Conservation (phyloP, 2,329 filamentous ascomycete species). For the Phyllosticta capitalensis region DNA sequence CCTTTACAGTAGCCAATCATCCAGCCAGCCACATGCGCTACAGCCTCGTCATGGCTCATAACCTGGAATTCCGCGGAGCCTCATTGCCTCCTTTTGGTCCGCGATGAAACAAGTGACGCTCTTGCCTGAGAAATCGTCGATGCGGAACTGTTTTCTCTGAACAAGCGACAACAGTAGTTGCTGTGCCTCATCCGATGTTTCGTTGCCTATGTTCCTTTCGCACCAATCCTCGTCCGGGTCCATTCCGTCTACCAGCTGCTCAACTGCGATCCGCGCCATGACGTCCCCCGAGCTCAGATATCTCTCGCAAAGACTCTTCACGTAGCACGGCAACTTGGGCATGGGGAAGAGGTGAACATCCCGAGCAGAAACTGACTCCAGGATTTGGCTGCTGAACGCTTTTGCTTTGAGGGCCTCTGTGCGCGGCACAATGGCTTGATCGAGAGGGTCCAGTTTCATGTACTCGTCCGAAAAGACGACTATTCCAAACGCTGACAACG, state of each 20-base stretch:
- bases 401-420: no score
- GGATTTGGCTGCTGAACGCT: neutral
- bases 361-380: neutral
- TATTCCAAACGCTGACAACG: neutral
- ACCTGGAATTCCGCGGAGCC: constrained; percentile 14
- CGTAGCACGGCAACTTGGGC: neutral
- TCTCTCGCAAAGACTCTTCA: constrained; percentile 14
- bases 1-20: neutral
- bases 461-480: neutral
- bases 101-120: constrained; percentile 17
- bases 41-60: neutral
- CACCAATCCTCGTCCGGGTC: constrained; percentile 17
- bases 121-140: constrained; percentile 19
- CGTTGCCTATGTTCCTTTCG: constrained; percentile 11
- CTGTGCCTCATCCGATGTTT: constrained; percentile 4
- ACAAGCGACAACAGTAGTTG: constrained; percentile 13
- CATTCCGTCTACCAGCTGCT: constrained; percentile 21
- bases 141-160: constrained; percentile 13
- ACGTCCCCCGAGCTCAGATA: constrained; percentile 16
- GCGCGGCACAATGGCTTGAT: neutral
- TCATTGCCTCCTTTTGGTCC: constrained; percentile 15
- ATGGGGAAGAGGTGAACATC: neutral
- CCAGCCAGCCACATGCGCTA: neutral
- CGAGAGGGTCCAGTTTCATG: neutral
- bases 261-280: constrained; percentile 18